Conservation (phyloP, 225 moss, liverwort and hornwort genomes). For the Thuidium tamariscinum region DNA sequence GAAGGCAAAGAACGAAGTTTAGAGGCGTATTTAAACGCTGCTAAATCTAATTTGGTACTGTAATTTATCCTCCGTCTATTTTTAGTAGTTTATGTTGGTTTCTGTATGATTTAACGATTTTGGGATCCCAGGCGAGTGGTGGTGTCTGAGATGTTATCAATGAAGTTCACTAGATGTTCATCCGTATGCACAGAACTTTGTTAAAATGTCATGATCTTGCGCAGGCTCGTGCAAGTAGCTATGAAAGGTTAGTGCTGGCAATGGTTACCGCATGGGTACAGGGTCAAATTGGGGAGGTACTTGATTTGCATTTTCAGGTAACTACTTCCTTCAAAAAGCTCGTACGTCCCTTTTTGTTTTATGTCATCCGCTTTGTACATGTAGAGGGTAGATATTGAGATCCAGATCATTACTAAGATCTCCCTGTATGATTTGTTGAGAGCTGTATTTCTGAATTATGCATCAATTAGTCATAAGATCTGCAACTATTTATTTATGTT, state of each 20-base stretch:
- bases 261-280: slow-evolving; percentile 40
- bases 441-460: neutral
- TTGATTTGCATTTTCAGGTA: slow-evolving; percentile 59
- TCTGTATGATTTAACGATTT: neutral
- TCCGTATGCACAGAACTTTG: neutral
- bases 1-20: neutral
- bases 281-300: slow-evolving; percentile 24
- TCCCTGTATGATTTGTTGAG: neutral
- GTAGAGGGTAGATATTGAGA: neutral
- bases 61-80: neutral
- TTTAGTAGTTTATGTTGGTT: neutral
- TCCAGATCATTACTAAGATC: neutral
- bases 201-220: neutral
- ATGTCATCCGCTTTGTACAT: neutral
- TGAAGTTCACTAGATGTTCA: neutral
- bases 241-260: slow-evolving; percentile 56
- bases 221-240: slow-evolving; percentile 54
- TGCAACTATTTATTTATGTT: neutral
- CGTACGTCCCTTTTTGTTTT: neutral
- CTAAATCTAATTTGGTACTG: slow-evolving; percentile 54
- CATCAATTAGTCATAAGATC: neutral
- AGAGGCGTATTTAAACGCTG: slow-evolving; percentile 41
- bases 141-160: neutral
- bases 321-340: neutral
- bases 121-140: neutral